phyloP scores from a whole-genome alignment of 352 stramenopile species.

The Globisporangium paroecandrum region DNA sequence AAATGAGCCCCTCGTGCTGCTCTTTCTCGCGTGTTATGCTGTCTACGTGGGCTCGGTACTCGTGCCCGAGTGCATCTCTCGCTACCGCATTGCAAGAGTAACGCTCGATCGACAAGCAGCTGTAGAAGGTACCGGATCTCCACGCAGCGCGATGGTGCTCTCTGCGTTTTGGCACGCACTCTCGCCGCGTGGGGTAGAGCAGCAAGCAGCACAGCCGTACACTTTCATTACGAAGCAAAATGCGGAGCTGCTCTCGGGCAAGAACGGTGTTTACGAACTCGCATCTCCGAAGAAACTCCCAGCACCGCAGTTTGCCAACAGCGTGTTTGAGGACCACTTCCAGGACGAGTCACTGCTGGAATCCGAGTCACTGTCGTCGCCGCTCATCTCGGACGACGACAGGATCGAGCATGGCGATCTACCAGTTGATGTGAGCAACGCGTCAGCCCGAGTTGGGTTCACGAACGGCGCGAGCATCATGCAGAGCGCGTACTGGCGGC shows the following conservation, averaged over 20 bases:
- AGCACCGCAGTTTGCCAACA: constrained; percentile 32
- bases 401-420: constrained; percentile 19
- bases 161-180: constrained; percentile 79
- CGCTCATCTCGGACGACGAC: constrained; percentile 54
- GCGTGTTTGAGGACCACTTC: constrained; percentile 69
- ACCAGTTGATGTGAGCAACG: neutral
- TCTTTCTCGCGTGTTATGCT: constrained; percentile 50
- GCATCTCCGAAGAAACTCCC: constrained; percentile 17
- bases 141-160: constrained; percentile 32
- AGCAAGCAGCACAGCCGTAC: constrained; percentile 28
- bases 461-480: constrained; percentile 40
- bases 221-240: constrained; percentile 40
- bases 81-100: constrained; percentile 19
- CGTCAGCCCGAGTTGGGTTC: constrained; percentile 21
- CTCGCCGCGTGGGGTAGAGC: constrained; percentile 26
- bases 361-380: constrained; percentile 45
- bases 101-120: neutral
- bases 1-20: constrained; percentile 30
- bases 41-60: constrained; percentile 64
- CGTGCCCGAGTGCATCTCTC: constrained; percentile 44
- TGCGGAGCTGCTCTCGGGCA: constrained; percentile 14
- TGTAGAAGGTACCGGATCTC: neutral
- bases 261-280: constrained; percentile 22
- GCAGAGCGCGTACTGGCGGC: constrained; percentile 56
- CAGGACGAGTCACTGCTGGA: constrained; percentile 23